phyloP scores from a whole-genome alignment of 1,284 basidiomycete species.

The Ceratobasidium sp. region DNA sequence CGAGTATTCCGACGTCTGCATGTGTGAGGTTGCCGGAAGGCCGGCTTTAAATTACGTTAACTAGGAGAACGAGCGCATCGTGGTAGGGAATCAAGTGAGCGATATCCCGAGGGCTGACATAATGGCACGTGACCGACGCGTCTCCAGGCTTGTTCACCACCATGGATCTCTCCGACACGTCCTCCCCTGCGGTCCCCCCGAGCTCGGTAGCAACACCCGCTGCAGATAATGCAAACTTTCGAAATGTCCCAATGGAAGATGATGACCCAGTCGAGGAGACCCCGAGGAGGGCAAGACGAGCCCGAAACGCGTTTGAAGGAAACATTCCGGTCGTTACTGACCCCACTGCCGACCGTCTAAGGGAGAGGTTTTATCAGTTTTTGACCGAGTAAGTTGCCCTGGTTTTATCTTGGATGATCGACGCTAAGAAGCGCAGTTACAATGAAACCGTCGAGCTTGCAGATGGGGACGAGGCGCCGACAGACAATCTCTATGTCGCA shows the following conservation, averaged over 20 bases:
- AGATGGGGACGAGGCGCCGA: slow-evolving; percentile 64
- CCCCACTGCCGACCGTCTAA: slow-evolving; percentile 31
- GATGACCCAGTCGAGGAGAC: slow-evolving; percentile 15
- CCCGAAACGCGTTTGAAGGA: slow-evolving; percentile 42
- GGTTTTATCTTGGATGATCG: background rate
- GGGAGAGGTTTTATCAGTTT: slow-evolving; percentile 41
- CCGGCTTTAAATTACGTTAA: too few species aligned
- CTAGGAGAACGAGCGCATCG: too few species aligned
- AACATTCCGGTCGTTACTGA: slow-evolving; percentile 44
- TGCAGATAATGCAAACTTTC: slow-evolving; percentile 15
- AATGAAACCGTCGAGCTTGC: slow-evolving; percentile 54
- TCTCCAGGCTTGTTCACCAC: slow-evolving; percentile 34
- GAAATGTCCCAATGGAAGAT: slow-evolving; percentile 11
- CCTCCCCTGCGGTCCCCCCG: slow-evolving; percentile 16
- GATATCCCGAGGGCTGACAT: background rate
- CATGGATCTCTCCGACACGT: slow-evolving; percentile 31
- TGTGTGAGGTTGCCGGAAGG: too few species aligned
- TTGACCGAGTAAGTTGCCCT: slow-evolving; percentile 28
- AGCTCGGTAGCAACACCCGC: slow-evolving; percentile 21
- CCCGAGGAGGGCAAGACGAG: slow-evolving; percentile 26
- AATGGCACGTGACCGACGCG: slow-evolving; percentile 29
- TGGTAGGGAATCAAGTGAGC: too few species aligned
- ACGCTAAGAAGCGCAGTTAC: slow-evolving; percentile 32
- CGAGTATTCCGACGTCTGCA: too few species aligned
- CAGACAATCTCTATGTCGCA: slow-evolving; percentile 83